Base-by-base conservation (phyloP, 2,329 filamentous ascomycete genomes). In the Colletotrichum liaoningense region DNA sequence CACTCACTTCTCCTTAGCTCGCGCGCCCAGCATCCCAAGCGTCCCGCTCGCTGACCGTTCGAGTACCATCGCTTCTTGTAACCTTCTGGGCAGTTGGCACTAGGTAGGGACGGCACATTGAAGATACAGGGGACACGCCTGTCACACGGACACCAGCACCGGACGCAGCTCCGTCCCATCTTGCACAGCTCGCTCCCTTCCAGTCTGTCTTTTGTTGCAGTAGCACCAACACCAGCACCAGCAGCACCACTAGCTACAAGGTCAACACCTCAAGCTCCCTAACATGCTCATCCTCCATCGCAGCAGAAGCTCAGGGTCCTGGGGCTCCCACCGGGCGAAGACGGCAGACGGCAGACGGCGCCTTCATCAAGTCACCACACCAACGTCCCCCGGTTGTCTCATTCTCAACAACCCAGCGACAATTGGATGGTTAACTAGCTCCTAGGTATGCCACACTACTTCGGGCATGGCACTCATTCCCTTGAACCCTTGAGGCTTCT, bases 51-150 rank as follows among this genome's bases (percentile, higher is more conserved):
- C 66, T 54, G 24, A 69, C 59, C 42, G 59, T 64, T 35, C 68
- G 12, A 19, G 55, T 71, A 56, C 49, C 69, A 62, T 67, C 52
- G 30, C 57, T n/a, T 30, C 64, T 57, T 67, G 49, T 49, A 42
- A 57, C 63, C 30, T 42, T 19, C 38, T 42, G 38, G 38, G 19
- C 42, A 49, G 16, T n/a, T n/a, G 16, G 42, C 42, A 49, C 42
- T n/a, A 49, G 42, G 19, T 58, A 14, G 56, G 56, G 28, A 58
- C 11, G 30, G 56, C 56, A 35, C 56, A 19, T 49, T 33, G 56
- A n/a, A 14, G 33, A 58, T 22, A 58, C 56, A 58, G 30, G 56
- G 30, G 56, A 58, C 56, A 33, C 8, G 30, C 42, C 42, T 49
- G 42, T 19, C 42, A 49, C 19, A n/a, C 42, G 42, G 42, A 49